A percentile compares a stretch with the other conserved stretches of the same genome.
Conservation (phyloP, 2,329 filamentous ascomycete species). For the Magnaporthiopsis incrustans region DNA sequence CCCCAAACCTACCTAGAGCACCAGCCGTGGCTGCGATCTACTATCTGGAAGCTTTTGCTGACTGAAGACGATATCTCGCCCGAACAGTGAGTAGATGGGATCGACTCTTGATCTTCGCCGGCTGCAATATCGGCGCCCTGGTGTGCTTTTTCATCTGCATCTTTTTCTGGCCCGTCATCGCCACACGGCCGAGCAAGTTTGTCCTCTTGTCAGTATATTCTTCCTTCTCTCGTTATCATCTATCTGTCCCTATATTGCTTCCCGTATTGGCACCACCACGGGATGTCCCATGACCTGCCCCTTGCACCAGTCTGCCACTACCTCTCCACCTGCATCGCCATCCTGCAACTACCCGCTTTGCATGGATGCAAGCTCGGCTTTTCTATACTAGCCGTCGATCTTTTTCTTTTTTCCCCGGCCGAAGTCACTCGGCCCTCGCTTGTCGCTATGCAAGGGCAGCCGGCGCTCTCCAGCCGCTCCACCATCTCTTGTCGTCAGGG, state of each 20-base stretch:
- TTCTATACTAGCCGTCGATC: neutral
- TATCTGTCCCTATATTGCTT: neutral
- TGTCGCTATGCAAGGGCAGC: neutral
- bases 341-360: slow-evolving; percentile 28
- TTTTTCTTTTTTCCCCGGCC: neutral
- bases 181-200: slow-evolving; percentile 83
- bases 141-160: slow-evolving; percentile 94
- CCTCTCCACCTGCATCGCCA: neutral
- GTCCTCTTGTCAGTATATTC: slow-evolving; percentile 78
- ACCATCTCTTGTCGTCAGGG: neutral
- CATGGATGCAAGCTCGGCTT: slow-evolving; percentile 16
- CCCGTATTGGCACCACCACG: neutral
- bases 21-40: neutral
- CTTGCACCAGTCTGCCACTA: slow-evolving; percentile 1
- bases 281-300: slow-evolving; percentile 7
- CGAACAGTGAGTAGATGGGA: slow-evolving; percentile 89
- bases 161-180: slow-evolving; percentile 76
- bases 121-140: slow-evolving; percentile 80
- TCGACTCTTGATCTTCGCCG: slow-evolving; percentile 82
- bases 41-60: slow-evolving; percentile 15
- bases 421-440: neutral
- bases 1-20: neutral
- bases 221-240: slow-evolving; percentile 10
- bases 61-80: slow-evolving; percentile 20
- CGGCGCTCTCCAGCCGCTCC: neutral